Percentiles rank a stretch among this genome's conserved stretches.
Evolutionary conservation across 257 asterid species (phyloP).

Genomic region (Leptodermis oblonga): DNA sequence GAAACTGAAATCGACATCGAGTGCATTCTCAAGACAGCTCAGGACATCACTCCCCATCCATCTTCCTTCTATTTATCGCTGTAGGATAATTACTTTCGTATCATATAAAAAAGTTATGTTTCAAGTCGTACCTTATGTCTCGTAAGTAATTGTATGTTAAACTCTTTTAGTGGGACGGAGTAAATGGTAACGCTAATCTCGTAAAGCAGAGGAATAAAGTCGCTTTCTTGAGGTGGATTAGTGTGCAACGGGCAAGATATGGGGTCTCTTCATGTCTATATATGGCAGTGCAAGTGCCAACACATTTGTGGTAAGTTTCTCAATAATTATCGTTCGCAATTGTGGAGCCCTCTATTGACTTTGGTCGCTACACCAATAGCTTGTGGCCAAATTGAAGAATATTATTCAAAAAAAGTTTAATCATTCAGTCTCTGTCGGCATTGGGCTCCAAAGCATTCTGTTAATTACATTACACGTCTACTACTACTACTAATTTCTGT

Average conservation of each 20-base stretch:
- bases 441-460: background rate
- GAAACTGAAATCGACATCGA: constrained; percentile 17
- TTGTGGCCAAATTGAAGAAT: constrained; percentile 1
- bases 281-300: too few species aligned
- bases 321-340: background rate
- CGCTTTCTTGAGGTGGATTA: too few species aligned
- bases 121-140: too few species aligned
- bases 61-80: background rate
- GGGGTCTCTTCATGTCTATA: too few species aligned
- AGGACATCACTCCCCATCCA: constrained; percentile 1
- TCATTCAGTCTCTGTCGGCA: background rate
- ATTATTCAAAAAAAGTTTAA: background rate
- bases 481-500: too few species aligned
- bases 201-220: too few species aligned
- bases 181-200: too few species aligned
- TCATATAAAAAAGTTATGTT: too few species aligned
- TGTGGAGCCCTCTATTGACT: constrained; percentile 5
- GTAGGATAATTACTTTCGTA: background rate
- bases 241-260: too few species aligned
- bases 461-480: background rate
- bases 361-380: constrained; percentile 8
- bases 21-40: constrained; percentile 20
- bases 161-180: too few species aligned
- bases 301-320: background rate
- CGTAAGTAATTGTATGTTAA: too few species aligned